Base-by-base conservation (phyloP, 345 rosid genomes). In the Balakata baccata region DNA sequence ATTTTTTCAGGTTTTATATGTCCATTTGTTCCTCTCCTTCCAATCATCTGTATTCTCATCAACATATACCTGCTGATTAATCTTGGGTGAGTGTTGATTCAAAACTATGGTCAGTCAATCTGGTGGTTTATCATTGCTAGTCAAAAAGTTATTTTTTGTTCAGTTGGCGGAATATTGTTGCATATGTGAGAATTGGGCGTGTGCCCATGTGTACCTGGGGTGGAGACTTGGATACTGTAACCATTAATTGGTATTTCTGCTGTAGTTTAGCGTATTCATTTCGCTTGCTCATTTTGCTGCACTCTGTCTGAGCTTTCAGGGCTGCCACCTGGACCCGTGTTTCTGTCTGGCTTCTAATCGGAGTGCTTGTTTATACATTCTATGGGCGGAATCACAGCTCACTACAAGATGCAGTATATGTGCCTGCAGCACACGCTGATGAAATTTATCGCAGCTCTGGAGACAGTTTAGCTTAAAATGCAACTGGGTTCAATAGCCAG, bases 21-120 rank as follows among this genome's bases (percentile, higher is more conserved):
- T 82, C 99, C 98, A 45, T 90, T 92, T 84, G 96, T 95, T 74
- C 99, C 99, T 0, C 94, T 92, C 52, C 88, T 95, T 56, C 99
- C 97, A 5, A 89, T 89, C 71, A 67, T 70, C 56, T 87, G 94
- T 82, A 89, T 92, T 80, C 96, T 95, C 75, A 87, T 92, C 92
- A 95, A 95, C 80, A 77, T 82, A 73, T 92, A 95, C 86, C 85
- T 95, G 74, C 85, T 95, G 84, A 84, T 95, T 72, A 95, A 95
- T 79, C 85, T 95, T 22, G 99, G 99, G 98, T 92, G 78, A 87
- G 94, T 84, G 29, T 78, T 71, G 37, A 18, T 54, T 54, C 10
- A 6, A 9, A 18, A 54, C 25, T 54, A 6, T 54, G 83, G 49
- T 72, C 25, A 51, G 43, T 64, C 37, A n/a, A 49, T 53, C 51